Conservation (phyloP, 106 monocot species). For the Apostasia ramifera region DNA sequence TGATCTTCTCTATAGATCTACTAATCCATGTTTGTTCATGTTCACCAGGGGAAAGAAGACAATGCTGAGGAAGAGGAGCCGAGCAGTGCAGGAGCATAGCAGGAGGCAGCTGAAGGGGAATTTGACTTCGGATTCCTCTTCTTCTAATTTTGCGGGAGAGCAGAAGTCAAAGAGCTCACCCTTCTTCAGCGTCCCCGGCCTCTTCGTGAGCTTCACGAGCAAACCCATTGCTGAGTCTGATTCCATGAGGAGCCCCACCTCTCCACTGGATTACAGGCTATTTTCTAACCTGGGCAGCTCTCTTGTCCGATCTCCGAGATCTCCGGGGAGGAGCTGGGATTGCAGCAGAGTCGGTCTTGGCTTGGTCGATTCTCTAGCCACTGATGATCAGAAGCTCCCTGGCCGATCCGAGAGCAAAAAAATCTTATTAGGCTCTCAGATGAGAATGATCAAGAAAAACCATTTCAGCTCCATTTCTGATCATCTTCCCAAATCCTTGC, state of each 20-base stretch:
- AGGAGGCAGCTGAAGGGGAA: conserved; percentile 17
- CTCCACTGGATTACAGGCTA: conserved; percentile 47
- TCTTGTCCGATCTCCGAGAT: conserved; percentile 30
- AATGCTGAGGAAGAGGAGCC: conserved; percentile 54
- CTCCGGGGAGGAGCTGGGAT: conserved; percentile 48
- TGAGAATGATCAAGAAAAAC: conserved; percentile 14
- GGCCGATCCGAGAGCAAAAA: conserved; percentile 24
- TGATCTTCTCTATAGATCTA: conserved; percentile 5
- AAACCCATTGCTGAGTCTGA: conserved; percentile 34
- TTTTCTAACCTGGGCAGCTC: conserved; percentile 34
- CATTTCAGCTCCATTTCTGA: neutral
- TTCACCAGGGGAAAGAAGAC: neutral
- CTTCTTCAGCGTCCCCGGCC: conserved; percentile 51
- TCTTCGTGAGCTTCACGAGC: conserved; percentile 43
- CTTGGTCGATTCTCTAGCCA: conserved; percentile 40
- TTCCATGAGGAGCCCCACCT: conserved; percentile 66
- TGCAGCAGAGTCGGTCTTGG: conserved; percentile 47
- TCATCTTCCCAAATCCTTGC: conserved; percentile 2
- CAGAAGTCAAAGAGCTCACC: conserved; percentile 23
- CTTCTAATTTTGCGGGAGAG: conserved; percentile 7
- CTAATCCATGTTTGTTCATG: neutral
- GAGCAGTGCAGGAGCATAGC: conserved; percentile 22
- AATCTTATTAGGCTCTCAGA: conserved; percentile 27
- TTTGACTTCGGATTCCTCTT: conserved; percentile 23
- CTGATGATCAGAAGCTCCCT: conserved; percentile 5